Base-by-base conservation (phyloP, 1,139 yeast genomes). In the Insectozyma bohioensis region DNA sequence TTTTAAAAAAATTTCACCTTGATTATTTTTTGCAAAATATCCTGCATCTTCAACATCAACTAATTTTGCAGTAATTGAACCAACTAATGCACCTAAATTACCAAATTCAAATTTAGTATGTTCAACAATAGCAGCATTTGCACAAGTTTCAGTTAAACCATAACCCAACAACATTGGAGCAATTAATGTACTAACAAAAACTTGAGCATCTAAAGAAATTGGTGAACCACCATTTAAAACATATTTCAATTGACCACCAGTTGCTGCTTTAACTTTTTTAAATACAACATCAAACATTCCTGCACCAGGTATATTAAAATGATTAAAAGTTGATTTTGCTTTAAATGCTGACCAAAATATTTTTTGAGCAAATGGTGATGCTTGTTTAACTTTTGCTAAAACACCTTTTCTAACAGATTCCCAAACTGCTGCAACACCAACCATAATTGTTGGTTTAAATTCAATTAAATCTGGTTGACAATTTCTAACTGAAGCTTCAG, bases 351-450 rank as follows among this genome's bases (percentile, higher is more conserved):
- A 71, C 98, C 98, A 94, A 60, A 92, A 94, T 28, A 92, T 51
- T 58, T 77, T 85, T 63, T 88, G 96, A 24, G 78, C 72, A 22
- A 83, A 47, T 11, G 78, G 50, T 10, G 96, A 85, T 51, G 74
- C 74, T 49, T 78, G 76, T 45, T 71, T 68, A 41, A 94, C 74
- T 64, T 90, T 90, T 35, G 78, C 75, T 43, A 86, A 48, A 39
- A 92, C 85, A 37, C 98, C 99, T 68, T 92, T 92, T 63, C 95
- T 83, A 41, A 92, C 87, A 19, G 84, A 75, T 68, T 92, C 99
- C 96, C 97, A 94, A 35, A 92, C 97, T 2, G 98, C 96, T 11
- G 98, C 97, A 36, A 94, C 98, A 58, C 96, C 98, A 45, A 88
- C 96, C 96, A 92, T 86, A 47, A 92, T 64, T 8, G 96, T 84